Evolutionary conservation across 257 asterid species (phyloP), one percentile per base, ranked within the genome.

Genomic region (Capsicum pubescens): DNA sequence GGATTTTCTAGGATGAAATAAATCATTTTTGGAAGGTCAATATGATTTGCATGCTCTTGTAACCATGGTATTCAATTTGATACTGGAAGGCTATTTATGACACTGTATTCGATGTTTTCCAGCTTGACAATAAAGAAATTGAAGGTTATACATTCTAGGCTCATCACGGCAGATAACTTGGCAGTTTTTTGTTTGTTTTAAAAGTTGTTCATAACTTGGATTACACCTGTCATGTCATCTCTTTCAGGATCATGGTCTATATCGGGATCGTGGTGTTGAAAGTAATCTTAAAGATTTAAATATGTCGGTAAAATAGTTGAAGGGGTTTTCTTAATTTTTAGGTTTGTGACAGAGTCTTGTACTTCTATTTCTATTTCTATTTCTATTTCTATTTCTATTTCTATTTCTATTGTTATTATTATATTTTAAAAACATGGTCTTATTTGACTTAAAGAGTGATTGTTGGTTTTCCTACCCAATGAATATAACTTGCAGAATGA

Each of bases 271-370:
- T 50, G 46, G 60, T 21, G 81, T 74, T 50, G 81, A 50, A 74
- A 48, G 19, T 74, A 74, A 12, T 21, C 60, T 74, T 46, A 48
- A 39, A 69, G 5, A 39, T 50, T 74, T 21, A 74, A 72, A 50
- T 74, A 74, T 50, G 61, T 74, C 50, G 61, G 81, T 74, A 74
- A 74, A 50, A 50, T 50, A 50, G 13, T 50, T 48, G 58, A 13
- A 74, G 61, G 44, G 44, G 60, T 4, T 67, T 67, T 19, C 21
- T 67, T 69, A 16, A 44, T 15, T 44, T 16, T 59, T n/a, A 59
- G 26, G 26, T 7, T 59, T 59, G 11, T n/a, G 10, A 59, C 21
- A 16, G 17, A 17, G 10, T 59, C 21, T 16, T 71, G 7, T 68
- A 68, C 21, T 67, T 9, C 7, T 6, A 36, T 16, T 42, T n/a